Evolutionary conservation across 768 basidiomycete genomes (phyloP), one percentile per base, ranked within the genome.

Genomic region (Leucocoprinus leucothites): DNA sequence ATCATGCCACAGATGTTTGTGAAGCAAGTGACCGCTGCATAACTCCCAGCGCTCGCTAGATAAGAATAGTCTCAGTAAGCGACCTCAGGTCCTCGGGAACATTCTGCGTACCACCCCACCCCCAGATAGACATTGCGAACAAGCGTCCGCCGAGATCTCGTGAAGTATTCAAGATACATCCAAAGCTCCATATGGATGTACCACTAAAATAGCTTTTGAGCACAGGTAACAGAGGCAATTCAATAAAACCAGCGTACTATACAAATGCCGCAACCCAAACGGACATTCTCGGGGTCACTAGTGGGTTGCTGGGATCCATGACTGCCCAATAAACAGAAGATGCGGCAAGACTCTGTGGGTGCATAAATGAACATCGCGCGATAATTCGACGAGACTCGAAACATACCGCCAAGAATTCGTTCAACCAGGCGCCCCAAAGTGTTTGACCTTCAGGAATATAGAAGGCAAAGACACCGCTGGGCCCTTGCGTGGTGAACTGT

Each of bases 381-480:
- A 13, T 14, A 2, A 42, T n/a, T 41, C 16, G 21, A 4, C 42
- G 18, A 18, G 18, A 1, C 24, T 16, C 19, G 14, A 9, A 26
- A 22, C 50, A 25, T 26, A 51, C 50, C 24, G 50, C n/a, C 13
- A 51, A 9, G 14, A 51, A 51, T 28, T 51, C 50, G 26, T 51
- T 51, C 35, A 51, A 26, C 50, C 50, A 51, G 18, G 50, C 50
- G 19, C 40, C 38, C 50, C 50, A 51, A 8, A 22, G 19, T 28
- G 50, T 26, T 42, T 51, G 50, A 5, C 50, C 50, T 25, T 19
- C 40, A n/a, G 40, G 50, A 41, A 40, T 38, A 42, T 51, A 51
- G 16, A 51, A 51, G 9, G 50, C 50, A 51, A 51, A 51, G 5
- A 51, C 22, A 18, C 50, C 50, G 21, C 50, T 51, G n/a, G 50